Conservation (phyloP, 2,329 filamentous ascomycete species). For the Paraconiothyrium brasiliense region DNA sequence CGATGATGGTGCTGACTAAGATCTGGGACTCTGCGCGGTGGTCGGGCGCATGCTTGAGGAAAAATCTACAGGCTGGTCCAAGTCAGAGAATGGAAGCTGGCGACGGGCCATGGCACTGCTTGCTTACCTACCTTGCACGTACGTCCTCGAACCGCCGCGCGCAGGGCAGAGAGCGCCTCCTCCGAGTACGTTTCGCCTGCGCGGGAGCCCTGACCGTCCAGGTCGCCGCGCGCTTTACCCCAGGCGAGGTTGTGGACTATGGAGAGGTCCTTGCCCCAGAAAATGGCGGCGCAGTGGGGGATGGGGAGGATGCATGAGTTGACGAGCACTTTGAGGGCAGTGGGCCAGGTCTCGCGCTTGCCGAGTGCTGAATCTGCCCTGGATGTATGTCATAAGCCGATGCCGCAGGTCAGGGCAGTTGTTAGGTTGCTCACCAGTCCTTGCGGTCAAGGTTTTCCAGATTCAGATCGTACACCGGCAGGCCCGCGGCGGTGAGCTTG, state of each 20-base stretch:
- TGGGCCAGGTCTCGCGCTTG: slow-evolving; percentile 47
- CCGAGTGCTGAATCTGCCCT: slow-evolving; percentile 47
- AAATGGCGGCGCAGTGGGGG: slow-evolving; percentile 53
- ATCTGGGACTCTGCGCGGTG: slow-evolving; percentile 31
- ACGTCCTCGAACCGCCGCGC: slow-evolving; percentile 44
- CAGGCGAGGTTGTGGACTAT: slow-evolving; percentile 55
- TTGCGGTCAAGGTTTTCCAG: slow-evolving; percentile 36
- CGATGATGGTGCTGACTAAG: slow-evolving; percentile 44
- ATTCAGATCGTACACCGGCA: slow-evolving; percentile 44
- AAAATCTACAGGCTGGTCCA: slow-evolving; percentile 35
- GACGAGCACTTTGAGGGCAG: slow-evolving; percentile 40
- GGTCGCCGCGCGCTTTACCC: slow-evolving; percentile 45
- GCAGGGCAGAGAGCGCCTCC: slow-evolving; percentile 47
- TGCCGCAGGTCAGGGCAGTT: slow-evolving; percentile 13
- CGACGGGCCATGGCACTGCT: slow-evolving; percentile 27
- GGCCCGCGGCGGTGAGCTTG: slow-evolving; percentile 40
- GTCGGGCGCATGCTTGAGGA: slow-evolving; percentile 30
- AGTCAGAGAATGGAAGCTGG: slow-evolving; percentile 21
- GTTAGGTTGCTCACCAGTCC: slow-evolving; percentile 36
- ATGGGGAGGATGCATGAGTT: slow-evolving; percentile 52
- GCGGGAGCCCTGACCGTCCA: slow-evolving; percentile 47
- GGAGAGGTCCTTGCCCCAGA: slow-evolving; percentile 52
- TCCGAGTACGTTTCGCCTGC: slow-evolving; percentile 44
- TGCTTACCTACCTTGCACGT: slow-evolving; percentile 52
- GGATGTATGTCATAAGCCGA: neutral